Evolutionary conservation across 257 asterid genomes (phyloP).

Genomic region (Forsythia suspensa): DNA sequence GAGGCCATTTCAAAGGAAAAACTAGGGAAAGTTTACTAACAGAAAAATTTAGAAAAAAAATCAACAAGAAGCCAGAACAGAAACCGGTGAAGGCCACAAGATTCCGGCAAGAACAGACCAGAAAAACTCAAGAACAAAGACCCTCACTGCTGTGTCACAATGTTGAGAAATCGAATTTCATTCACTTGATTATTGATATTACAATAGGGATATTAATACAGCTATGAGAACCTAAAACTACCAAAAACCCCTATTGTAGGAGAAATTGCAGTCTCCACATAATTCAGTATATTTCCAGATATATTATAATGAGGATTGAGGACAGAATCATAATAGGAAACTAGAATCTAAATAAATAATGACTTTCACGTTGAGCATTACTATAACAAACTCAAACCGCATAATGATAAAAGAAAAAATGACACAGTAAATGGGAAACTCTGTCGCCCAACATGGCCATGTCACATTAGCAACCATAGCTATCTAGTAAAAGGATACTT

Average conservation of each 20-base stretch:
- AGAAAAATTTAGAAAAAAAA: not conserved
- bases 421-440: not conserved
- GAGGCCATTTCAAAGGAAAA: not conserved
- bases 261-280: not conserved
- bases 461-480: not conserved
- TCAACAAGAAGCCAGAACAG: not conserved
- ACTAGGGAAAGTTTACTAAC: not conserved
- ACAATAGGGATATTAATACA: not conserved
- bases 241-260: not conserved
- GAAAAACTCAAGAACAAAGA: not conserved
- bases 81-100: not conserved
- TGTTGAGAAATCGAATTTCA: not conserved
- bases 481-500: not conserved
- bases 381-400: not conserved
- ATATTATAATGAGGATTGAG: not conserved
- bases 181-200: not conserved
- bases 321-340: not conserved
- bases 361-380: not conserved
- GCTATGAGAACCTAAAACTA: not conserved
- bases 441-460: not conserved
- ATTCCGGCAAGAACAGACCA: not conserved
- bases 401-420: not conserved
- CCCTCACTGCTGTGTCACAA: not conserved
- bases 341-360: not conserved
- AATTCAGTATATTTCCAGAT: not conserved